phyloP scores from a whole-genome alignment of 2,329 filamentous ascomycete genomes.

The Phyllosticta citrichinensis region DNA sequence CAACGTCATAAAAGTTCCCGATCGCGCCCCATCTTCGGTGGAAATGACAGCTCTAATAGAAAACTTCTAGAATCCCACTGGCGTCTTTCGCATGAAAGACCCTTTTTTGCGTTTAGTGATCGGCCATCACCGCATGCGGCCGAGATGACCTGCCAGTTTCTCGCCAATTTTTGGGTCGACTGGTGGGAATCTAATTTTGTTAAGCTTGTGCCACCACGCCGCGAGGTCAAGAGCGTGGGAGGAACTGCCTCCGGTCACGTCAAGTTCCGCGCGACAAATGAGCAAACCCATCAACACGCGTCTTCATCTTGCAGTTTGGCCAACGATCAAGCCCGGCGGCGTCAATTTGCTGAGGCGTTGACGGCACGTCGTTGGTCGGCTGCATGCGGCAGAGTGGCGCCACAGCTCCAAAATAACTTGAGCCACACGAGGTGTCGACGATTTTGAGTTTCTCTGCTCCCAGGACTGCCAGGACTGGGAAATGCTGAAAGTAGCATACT shows the following conservation, averaged over 20 bases:
- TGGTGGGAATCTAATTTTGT: no score
- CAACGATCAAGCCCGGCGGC: background rate
- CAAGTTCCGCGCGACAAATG: background rate
- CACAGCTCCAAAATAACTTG: background rate
- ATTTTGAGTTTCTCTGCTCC: background rate
- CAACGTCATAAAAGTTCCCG: no score
- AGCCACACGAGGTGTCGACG: background rate
- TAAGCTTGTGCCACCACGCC: no score
- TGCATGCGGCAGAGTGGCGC: background rate
- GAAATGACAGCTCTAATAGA: no score
- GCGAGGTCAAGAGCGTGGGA: no score
- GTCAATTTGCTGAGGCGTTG: background rate
- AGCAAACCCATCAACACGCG: background rate
- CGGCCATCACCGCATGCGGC: no score
- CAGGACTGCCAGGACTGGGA: background rate
- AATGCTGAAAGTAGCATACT: background rate
- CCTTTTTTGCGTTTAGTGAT: no score
- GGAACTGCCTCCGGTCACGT: background rate
- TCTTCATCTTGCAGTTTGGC: background rate
- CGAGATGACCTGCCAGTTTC: no score
- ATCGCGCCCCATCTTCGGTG: no score
- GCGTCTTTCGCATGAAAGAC: no score
- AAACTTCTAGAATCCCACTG: no score
- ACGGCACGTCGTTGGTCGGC: background rate
- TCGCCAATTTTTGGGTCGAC: no score